A percentile compares a stretch with the other conserved stretches of the same genome.
Evolutionary conservation across 208 protist genomes (phyloP).

Genomic region (Phytomonas francai): DNA sequence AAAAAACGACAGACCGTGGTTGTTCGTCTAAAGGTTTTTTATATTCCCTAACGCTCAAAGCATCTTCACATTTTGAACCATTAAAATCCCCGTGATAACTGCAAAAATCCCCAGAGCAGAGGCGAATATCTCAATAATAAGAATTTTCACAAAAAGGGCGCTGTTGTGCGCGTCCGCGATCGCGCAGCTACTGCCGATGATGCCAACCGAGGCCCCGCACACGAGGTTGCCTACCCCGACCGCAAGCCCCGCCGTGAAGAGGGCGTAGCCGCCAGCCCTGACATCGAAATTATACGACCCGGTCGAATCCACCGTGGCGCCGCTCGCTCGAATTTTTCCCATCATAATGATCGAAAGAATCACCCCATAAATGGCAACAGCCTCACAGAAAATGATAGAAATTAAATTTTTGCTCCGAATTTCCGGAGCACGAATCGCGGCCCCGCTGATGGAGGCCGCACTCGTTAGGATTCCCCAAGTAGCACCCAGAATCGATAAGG

Average conservation of each 20-base stretch:
- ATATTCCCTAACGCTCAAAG: slow-evolving; percentile 10
- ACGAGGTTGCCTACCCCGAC: slow-evolving; percentile 94
- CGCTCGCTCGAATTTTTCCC: slow-evolving; percentile 79
- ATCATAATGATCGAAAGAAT: slow-evolving; percentile 98
- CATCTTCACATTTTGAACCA: slow-evolving; percentile 85
- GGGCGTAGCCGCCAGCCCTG: slow-evolving; percentile 75
- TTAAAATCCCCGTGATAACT: slow-evolving; percentile 96
- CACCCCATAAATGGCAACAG: slow-evolving; percentile 98
- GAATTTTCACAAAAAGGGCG: slow-evolving; percentile 95
- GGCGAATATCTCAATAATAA: slow-evolving; percentile 98
- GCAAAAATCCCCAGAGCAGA: slow-evolving; percentile 96
- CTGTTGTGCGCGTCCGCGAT: slow-evolving; percentile 94
- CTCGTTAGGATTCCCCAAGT: slow-evolving; percentile 88
- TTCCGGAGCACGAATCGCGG: slow-evolving; percentile 76
- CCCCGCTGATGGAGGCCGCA: slow-evolving; percentile 80
- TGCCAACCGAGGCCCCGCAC: slow-evolving; percentile 93
- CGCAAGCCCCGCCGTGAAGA: slow-evolving; percentile 92
- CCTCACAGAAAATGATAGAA: slow-evolving; percentile 99
- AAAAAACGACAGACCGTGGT: neutral
- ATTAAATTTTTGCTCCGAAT: slow-evolving; percentile 93
- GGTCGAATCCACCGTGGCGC: slow-evolving; percentile 23
- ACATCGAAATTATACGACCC: slow-evolving; percentile 45
- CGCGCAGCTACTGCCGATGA: slow-evolving; percentile 94
- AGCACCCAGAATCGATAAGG: slow-evolving; percentile 80
- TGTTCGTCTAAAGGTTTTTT: neutral